Base-by-base conservation (phyloP, 148 eudicot genomes). In the Camellia sinensis region DNA sequence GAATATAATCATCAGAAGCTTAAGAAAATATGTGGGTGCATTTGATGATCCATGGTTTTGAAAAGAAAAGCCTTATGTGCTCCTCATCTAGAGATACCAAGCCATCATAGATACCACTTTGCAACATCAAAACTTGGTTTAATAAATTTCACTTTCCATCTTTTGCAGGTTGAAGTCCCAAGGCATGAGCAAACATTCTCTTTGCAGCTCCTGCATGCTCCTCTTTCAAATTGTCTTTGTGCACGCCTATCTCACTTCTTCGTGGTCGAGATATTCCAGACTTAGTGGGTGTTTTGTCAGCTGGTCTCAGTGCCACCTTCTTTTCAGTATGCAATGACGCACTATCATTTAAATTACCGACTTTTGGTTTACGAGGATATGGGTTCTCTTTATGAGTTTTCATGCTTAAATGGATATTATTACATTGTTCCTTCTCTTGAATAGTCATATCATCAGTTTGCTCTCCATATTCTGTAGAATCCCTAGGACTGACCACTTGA, bases 121-220 rank as follows among this genome's bases (percentile, higher is more conserved):
- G 61, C 65, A 54, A 56, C 66, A 56, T 6, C 43, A 66, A 78
- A 45, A 19, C 53, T 68, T 29, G 0, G 17, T 61, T 70, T 74
- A 60, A 61, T 79, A 86, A 29, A 71, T 73, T 81, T 83, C 75
- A 41, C 84, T 79, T 41, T 40, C 75, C 82, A 0, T 84, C 87
- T 81, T 82, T 88, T 9, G 84, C 80, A 60, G 86, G 75, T 13
- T 82, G 92, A 56, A 81, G 78, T 76, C 98, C 93, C 66, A 94
- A 83, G 46, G 98, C 99, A 81, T 92, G 86, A 71, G 95, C 95
- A 84, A 96, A 94, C 88, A 96, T 90, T 83, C 99, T 91, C 84
- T 90, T 96, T 56, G 99, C 99, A 54, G 99, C 99, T 84, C 94
- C 99, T 64, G 82, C 61, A 61, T 92, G 93, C 87, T 93, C 94